Evolutionary conservation across 2,329 filamentous ascomycete species (phyloP).

Genomic region (Monosporascus cannonballus): DNA sequence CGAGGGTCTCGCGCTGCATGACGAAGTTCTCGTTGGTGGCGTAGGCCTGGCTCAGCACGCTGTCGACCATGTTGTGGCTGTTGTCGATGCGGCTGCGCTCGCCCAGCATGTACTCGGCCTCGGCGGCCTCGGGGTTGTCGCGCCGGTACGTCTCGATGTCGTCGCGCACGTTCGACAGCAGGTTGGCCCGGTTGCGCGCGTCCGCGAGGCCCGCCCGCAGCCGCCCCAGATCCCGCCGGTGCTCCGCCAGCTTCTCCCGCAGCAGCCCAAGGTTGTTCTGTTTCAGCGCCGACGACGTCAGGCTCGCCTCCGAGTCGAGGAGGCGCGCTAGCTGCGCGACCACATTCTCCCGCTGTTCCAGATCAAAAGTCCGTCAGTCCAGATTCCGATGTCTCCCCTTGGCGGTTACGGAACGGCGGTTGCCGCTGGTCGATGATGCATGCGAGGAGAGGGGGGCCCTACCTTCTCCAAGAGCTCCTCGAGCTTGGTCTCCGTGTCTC

Average conservation of each 20-base stretch:
- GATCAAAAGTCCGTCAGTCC: constrained; percentile 6
- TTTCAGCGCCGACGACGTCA: constrained; percentile 89
- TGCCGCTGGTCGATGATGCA: constrained; percentile 1
- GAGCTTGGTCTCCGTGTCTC: constrained; percentile 70
- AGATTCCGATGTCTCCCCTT: too few relatives aligned
- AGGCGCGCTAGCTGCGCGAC: constrained; percentile 79
- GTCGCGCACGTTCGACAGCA: constrained; percentile 82
- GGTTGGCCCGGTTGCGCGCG: constrained; percentile 79
- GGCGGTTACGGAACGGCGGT: too few relatives aligned
- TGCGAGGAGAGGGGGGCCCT: constrained; percentile 14
- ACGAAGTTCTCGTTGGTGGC: constrained; percentile 90
- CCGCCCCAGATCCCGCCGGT: constrained; percentile 74
- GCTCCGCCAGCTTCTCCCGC: constrained; percentile 81
- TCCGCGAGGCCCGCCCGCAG: constrained; percentile 68
- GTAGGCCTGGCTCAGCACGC: constrained; percentile 90
- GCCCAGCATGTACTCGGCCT: constrained; percentile 95
- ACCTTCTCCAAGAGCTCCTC: constrained; percentile 81
- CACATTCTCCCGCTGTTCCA: constrained; percentile 66
- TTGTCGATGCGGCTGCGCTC: constrained; percentile 82
- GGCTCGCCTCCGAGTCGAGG: constrained; percentile 83
- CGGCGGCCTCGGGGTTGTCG: constrained; percentile 72
- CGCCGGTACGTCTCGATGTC: constrained; percentile 88
- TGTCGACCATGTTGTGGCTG: constrained; percentile 83
- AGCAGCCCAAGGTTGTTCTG: constrained; percentile 92
- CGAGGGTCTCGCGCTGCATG: constrained; percentile 78